Conservation (phyloP, 441 rosid species). For the Euphorbia celastroides region DNA sequence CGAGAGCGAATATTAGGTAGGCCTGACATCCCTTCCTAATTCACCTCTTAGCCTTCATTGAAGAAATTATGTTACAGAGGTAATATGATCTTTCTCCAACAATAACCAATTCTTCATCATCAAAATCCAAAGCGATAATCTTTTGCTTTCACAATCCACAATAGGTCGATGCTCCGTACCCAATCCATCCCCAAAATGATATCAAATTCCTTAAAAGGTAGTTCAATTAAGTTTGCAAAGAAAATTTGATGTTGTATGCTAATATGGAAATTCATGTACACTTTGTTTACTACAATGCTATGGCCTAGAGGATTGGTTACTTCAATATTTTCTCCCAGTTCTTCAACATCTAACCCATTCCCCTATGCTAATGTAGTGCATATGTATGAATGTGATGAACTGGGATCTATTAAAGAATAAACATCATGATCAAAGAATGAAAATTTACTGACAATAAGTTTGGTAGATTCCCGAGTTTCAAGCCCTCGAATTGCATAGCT, state of each 20-base stretch:
- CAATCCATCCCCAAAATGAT: too few relatives aligned
- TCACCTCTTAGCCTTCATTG: background rate
- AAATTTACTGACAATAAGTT: background rate
- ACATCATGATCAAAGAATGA: background rate
- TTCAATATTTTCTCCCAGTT: background rate
- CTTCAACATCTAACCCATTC: background rate
- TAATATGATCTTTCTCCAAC: background rate
- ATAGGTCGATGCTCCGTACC: too few relatives aligned
- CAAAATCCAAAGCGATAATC: background rate
- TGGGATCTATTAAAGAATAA: background rate
- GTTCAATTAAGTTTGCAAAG: background rate
- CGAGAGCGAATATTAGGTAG: background rate
- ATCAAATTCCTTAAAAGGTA: too few relatives aligned
- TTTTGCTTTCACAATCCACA: background rate
- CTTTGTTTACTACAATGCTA: too few relatives aligned
- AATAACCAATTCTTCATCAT: background rate
- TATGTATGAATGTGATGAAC: too few relatives aligned
- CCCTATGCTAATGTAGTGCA: background rate
- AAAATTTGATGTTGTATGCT: too few relatives aligned
- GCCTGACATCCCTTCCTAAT: too few relatives aligned
- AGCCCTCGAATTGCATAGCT: background rate
- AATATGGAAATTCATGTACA: too few relatives aligned
- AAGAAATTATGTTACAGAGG: too few relatives aligned
- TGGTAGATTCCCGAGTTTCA: background rate
- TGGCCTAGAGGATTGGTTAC: background rate